Base-by-base conservation (phyloP, 352 stramenopile species). In the Phytophthora constricta region DNA sequence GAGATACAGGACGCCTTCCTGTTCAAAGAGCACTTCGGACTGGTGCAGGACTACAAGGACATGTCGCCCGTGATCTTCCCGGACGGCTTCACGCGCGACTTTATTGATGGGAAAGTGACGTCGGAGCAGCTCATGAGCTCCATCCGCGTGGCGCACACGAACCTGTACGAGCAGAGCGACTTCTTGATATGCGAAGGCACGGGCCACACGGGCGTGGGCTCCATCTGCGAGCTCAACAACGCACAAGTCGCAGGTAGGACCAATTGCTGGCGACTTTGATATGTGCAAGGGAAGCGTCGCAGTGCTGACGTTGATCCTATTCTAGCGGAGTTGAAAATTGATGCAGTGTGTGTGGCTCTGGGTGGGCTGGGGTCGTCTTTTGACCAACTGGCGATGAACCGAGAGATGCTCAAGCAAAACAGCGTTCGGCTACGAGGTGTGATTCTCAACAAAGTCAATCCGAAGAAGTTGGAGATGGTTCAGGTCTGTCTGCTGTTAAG, bases 41-140 rank as follows among this genome's bases (percentile, higher is more conserved):
- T 99, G 31, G 84, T 98, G 70, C 95, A 98, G 67, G 79, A 98
- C 65, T 99, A 99, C 85, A 79, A 90, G 69, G 80, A 99, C 72
- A 99, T 99, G 97, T 98, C 90, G 58, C 97, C 97, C 27, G 97
- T 99, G 25, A 95, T 99, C 74, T 98, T 99, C 71, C 97, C 96
- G 1, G 71, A 90, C 33, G 96, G 96, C 22, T 99, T 99, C 75
- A 99, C 97, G 41, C 93, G 96, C 68, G 85, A 98, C 55, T 99
- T 97, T 66, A 96, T 99, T 56, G 96, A 99, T 74, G 96, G 96
- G 16, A 95, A 98, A 69, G 88, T 97, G 20, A 97, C 86, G n/a
- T 81, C 90, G 23, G 67, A 83, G 37, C 72, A 96, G 68, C 86
- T 96, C 56, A 79, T 92, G 43, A 69, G 81, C 17, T 74, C 88